A percentile compares a stretch with the other conserved stretches of the same genome.
Evolutionary conservation across 2,329 filamentous ascomycete genomes (phyloP).

Genomic region (Aspergillus uvarum): DNA sequence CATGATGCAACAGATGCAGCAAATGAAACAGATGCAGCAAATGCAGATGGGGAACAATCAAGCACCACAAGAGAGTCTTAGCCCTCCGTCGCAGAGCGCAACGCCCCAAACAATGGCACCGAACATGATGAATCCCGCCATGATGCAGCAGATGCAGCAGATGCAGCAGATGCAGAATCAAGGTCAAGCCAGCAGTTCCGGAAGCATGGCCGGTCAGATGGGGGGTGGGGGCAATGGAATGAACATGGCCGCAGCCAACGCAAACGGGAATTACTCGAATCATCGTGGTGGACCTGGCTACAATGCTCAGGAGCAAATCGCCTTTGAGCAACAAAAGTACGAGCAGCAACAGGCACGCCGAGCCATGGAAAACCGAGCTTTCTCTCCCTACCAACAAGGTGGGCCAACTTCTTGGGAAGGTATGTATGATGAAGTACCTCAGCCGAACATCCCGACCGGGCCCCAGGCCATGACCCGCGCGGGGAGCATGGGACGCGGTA

Average conservation of each 20-base stretch:
- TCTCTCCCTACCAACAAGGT: constrained; percentile 52
- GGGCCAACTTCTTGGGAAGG: constrained; percentile 91
- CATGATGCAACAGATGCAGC: constrained; percentile 73
- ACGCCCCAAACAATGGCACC: constrained; percentile 56
- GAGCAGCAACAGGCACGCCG: constrained; percentile 65
- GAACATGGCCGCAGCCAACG: constrained; percentile 35
- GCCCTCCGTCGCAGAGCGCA: constrained; percentile 37
- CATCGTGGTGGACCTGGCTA: constrained; percentile 54
- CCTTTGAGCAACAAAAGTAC: constrained; percentile 77
- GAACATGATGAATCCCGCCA: constrained; percentile 66
- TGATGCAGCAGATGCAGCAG: constrained; percentile 74
- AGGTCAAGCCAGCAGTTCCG: constrained; percentile 29
- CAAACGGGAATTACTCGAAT: constrained; percentile 46
- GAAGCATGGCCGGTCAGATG: constrained; percentile 40
- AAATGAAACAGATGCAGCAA: constrained; percentile 57
- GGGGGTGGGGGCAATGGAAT: constrained; percentile 27
- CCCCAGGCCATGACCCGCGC: constrained; percentile 50
- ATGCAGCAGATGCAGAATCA: constrained; percentile 56
- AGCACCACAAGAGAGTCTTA: constrained; percentile 34
- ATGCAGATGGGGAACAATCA: constrained; percentile 51
- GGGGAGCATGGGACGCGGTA: constrained; percentile 43
- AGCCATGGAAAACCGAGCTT: constrained; percentile 44
- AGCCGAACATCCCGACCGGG: constrained; percentile 65
- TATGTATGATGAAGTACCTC: constrained; percentile 95
- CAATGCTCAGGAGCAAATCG: constrained; percentile 69